Evolutionary conservation across 2,329 filamentous ascomycete species (phyloP).

Genomic region (Basipetospora chlamydospora): DNA sequence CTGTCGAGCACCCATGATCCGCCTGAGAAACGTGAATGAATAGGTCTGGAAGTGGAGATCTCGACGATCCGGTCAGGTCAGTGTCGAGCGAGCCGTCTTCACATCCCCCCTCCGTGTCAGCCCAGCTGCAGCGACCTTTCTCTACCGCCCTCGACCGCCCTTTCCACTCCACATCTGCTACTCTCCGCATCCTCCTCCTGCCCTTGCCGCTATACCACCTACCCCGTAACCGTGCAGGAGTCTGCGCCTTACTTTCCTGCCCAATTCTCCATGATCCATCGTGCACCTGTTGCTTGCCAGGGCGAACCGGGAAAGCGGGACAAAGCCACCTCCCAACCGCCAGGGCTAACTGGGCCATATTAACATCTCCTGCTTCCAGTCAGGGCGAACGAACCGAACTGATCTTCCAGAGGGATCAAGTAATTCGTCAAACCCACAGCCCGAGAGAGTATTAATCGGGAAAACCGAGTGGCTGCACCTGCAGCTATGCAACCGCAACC

Average conservation of each 20-base stretch:
- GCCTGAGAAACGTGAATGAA: too few species aligned
- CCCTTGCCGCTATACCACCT: too few species aligned
- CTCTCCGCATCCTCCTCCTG: neutral
- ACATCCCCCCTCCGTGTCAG: neutral
- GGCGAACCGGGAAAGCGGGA: neutral
- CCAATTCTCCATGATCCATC: slow-evolving; percentile 1
- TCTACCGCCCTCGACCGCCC: neutral
- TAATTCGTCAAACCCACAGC: neutral
- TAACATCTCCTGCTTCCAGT: slow-evolving; percentile 1
- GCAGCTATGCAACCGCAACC: slow-evolving; percentile 1
- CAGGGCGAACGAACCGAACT: slow-evolving; percentile 1
- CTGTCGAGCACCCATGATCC: too few species aligned
- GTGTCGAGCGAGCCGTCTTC: too few species aligned
- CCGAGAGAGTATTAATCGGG: slow-evolving; percentile 1
- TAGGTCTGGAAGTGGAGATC: too few species aligned
- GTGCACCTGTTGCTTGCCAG: slow-evolving; percentile 1
- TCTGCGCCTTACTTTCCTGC: slow-evolving; percentile 4
- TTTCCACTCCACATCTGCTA: neutral
- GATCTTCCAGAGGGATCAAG: neutral
- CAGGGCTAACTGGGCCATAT: slow-evolving; percentile 1
- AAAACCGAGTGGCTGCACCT: slow-evolving; percentile 6
- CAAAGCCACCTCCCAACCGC: neutral
- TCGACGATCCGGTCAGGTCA: too few species aligned
- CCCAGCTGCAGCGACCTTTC: neutral
- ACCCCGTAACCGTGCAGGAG: too few species aligned